A percentile compares a stretch with the other conserved stretches of the same genome.
Conservation (phyloP, 345 rosid genomes). For the Alliaria petiolata region DNA sequence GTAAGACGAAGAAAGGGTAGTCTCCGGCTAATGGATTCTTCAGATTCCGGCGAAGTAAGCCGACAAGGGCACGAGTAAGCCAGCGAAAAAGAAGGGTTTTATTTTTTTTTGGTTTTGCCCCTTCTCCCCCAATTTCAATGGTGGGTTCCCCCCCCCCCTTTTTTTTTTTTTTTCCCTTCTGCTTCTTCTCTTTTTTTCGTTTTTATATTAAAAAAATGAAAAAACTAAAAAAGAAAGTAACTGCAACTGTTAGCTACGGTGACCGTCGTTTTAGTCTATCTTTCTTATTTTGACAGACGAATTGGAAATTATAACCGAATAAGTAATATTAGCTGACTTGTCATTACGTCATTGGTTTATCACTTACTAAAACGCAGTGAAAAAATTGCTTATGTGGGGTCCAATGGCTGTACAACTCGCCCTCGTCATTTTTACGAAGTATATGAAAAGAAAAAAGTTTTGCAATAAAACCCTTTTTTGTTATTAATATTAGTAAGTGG, state of each 20-base stretch:
- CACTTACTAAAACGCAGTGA: neutral
- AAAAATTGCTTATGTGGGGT: neutral
- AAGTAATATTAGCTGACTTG: neutral
- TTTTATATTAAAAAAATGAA: neutral
- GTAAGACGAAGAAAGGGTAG: neutral
- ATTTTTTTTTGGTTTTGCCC: neutral
- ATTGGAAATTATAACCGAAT: neutral
- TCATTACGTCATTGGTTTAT: neutral
- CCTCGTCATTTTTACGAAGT: neutral
- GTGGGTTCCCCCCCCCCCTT: conserved; percentile 23
- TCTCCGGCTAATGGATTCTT: conserved; percentile 27
- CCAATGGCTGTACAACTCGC: neutral
- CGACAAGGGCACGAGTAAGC: conserved; percentile 40
- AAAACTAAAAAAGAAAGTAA: neutral
- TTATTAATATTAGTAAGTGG: neutral
- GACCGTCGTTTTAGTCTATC: conserved; percentile 17
- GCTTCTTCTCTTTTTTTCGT: neutral
- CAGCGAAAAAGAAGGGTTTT: conserved; percentile 25
- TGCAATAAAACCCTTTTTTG: neutral
- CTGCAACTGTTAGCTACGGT: conserved; percentile 1
- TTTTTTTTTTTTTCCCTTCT: neutral
- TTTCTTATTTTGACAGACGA: conserved; percentile 5
- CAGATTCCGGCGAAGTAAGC: conserved; percentile 36
- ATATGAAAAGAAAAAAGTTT: neutral
- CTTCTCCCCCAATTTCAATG: conserved; percentile 27